Evolutionary conservation across 352 stramenopile species (phyloP).

Genomic region (Phytophthora lateralis): DNA sequence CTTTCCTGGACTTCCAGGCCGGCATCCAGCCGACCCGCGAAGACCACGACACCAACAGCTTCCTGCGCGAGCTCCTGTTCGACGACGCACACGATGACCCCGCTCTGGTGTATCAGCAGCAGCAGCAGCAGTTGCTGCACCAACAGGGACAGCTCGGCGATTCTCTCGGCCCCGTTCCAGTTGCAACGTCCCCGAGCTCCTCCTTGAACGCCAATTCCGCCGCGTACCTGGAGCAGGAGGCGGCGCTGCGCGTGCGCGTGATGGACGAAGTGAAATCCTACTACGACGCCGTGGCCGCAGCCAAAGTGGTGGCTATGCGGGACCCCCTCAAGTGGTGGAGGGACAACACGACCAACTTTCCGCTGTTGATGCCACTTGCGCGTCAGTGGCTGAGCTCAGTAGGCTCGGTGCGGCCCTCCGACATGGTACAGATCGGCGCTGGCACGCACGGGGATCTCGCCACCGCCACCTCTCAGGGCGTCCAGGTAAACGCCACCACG

Average conservation of each 20-base stretch:
- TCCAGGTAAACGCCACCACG: constrained; percentile 19
- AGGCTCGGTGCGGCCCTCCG: constrained; percentile 42
- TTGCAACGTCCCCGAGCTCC: constrained; percentile 4
- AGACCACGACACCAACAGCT: constrained; percentile 55
- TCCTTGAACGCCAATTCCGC: constrained; percentile 5
- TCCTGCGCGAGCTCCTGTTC: constrained; percentile 52
- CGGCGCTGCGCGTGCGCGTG: constrained; percentile 35
- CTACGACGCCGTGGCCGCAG: constrained; percentile 40
- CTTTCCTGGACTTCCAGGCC: constrained; percentile 48
- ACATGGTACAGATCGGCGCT: constrained; percentile 27
- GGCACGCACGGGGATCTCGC: constrained; percentile 16
- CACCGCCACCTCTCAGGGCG: constrained; percentile 13
- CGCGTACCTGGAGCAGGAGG: constrained; percentile 42
- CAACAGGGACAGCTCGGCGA: constrained; percentile 30
- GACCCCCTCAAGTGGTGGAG: constrained; percentile 55
- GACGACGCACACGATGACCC: constrained; percentile 51
- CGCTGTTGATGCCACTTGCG: constrained; percentile 48
- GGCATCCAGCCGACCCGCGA: constrained; percentile 33
- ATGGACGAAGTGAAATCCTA: constrained; percentile 47
- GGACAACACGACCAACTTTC: constrained; percentile 40
- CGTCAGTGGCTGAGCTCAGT: constrained; percentile 53
- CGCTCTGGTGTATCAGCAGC: constrained; percentile 34
- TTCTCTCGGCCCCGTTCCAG: constrained; percentile 5
- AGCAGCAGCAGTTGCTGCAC: constrained; percentile 39
- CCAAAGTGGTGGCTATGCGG: constrained; percentile 44